These are phyloP conservation scores for Penicillium sp. DNA, from an alignment of 2,329 filamentous ascomycete species.

Conservation along the genomic window DNA sequence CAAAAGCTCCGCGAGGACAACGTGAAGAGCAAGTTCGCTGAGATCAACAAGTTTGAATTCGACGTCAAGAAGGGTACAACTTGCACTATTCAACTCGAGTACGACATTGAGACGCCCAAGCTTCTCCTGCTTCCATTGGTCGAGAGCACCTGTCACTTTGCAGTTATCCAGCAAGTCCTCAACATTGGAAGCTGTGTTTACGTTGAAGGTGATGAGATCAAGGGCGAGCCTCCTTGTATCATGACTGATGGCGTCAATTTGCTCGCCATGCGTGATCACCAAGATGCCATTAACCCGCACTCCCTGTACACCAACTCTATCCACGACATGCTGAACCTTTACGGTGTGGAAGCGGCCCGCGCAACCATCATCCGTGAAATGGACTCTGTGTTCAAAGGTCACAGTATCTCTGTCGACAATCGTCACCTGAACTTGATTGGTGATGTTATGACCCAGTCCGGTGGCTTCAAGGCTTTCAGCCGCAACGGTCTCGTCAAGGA, in stretches of 20 bases:
- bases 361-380: constrained; percentile 83
- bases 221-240: constrained; percentile 48
- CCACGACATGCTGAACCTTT: constrained; percentile 71
- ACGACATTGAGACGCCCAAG: constrained; percentile 74
- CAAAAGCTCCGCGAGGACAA: constrained; percentile 54
- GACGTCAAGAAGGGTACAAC: constrained; percentile 66
- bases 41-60: constrained; percentile 72
- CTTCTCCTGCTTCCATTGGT: constrained; percentile 88
- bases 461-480: constrained; percentile 85
- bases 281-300: constrained; percentile 79
- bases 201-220: constrained; percentile 54
- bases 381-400: constrained; percentile 74
- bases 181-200: constrained; percentile 69
- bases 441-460: constrained; percentile 94
- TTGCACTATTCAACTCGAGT: constrained; percentile 78
- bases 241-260: constrained; percentile 84
- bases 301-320: constrained; percentile 89
- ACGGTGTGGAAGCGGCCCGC: constrained; percentile 90
- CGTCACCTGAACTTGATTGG: constrained; percentile 92
- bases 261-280: constrained; percentile 80
- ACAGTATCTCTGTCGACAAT: constrained; percentile 87
- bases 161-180: constrained; percentile 80
- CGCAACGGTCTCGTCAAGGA: constrained; percentile 74
- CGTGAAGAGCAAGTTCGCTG: constrained; percentile 57
- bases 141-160: constrained; percentile 68